Conservation (phyloP, 805 yeast species). For the Komagataella mondaviorum region DNA sequence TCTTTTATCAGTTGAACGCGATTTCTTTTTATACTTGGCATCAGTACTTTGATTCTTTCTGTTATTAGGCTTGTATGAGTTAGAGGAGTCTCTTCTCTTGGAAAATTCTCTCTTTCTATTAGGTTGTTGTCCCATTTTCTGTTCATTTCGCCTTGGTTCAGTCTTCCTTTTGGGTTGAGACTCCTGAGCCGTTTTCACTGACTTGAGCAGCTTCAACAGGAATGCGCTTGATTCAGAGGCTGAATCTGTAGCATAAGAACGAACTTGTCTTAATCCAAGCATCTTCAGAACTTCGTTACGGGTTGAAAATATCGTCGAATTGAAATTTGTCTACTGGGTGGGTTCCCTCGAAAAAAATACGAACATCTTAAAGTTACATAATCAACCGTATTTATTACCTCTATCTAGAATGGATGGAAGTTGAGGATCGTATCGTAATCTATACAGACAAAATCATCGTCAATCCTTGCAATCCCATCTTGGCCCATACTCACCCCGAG, state of each 20-base stretch:
- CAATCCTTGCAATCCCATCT: slow-evolving; percentile 13
- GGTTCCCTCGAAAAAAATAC: background rate
- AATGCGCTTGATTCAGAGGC: background rate
- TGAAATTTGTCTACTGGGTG: background rate
- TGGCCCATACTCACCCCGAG: slow-evolving; percentile 12
- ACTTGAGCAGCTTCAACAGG: background rate
- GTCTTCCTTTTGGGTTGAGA: background rate
- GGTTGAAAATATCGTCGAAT: background rate
- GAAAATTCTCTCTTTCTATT: background rate
- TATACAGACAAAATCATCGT: slow-evolving; percentile 1
- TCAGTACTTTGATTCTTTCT: background rate
- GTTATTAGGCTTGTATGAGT: background rate
- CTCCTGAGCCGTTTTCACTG: background rate
- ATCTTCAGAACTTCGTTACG: background rate
- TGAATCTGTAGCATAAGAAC: background rate
- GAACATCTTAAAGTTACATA: too few species aligned
- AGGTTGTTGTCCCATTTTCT: background rate
- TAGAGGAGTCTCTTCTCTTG: background rate
- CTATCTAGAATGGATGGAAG: slow-evolving; percentile 1
- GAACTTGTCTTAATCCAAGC: background rate
- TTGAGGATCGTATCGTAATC: slow-evolving; percentile 1
- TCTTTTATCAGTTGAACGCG: background rate
- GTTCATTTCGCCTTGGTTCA: background rate
- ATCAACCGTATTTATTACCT: background rate
- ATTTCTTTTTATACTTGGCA: background rate